Conservation (phyloP, 352 stramenopile genomes). For the Ophiocytium majus region DNA sequence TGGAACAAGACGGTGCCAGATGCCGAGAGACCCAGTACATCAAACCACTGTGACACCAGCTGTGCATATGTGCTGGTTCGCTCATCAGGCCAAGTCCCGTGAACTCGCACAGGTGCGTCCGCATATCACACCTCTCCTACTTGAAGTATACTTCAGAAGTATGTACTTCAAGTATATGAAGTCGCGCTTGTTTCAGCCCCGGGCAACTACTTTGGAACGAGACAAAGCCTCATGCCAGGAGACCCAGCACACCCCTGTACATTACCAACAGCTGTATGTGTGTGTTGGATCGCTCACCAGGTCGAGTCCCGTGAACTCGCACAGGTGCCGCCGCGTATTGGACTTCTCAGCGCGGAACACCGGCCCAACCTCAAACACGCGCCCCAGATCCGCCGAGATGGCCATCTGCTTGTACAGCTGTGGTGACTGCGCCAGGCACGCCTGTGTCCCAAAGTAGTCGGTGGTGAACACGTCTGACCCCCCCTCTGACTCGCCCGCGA, state of each 20-base stretch:
- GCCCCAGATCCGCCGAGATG: slow-evolving; percentile 94
- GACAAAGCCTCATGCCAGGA: too few species aligned
- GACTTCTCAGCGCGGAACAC: slow-evolving; percentile 99
- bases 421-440: slow-evolving; percentile 91
- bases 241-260: too few species aligned
- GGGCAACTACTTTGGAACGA: too few species aligned
- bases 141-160: too few species aligned
- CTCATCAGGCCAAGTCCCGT: slow-evolving; percentile 90
- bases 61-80: too few species aligned
- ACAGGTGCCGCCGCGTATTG: slow-evolving; percentile 76
- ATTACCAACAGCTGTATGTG: too few species aligned
- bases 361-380: slow-evolving; percentile 95
- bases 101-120: slow-evolving; percentile 82
- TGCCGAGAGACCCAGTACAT: too few species aligned
- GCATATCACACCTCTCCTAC: slow-evolving; percentile 98
- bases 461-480: slow-evolving; percentile 96
- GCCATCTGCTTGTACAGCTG: slow-evolving; percentile 99
- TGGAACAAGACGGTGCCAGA: too few species aligned
- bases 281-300: slow-evolving; percentile 60
- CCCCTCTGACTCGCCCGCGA: slow-evolving; percentile 79
- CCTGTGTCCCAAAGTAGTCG: slow-evolving; percentile 94
- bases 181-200: too few species aligned
- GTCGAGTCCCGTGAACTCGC: slow-evolving; percentile 99
- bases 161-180: too few species aligned
- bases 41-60: too few species aligned